Base-by-base conservation (phyloP, 2,329 filamentous ascomycete genomes). In the Phialemoniopsis sp. region DNA sequence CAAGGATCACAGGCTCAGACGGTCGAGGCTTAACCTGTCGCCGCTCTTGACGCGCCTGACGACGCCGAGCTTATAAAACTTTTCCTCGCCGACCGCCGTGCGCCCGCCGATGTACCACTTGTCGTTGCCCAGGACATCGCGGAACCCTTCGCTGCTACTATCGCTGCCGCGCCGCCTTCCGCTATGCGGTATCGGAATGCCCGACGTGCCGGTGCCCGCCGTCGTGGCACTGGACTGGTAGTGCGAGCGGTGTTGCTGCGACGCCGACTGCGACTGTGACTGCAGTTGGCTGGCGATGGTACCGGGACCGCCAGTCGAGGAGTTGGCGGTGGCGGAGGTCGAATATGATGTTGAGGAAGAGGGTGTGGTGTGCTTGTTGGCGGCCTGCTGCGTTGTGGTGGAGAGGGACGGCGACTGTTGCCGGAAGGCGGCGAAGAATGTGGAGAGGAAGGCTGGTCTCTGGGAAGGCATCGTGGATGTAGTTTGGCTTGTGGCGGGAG, bases 101-200 rank as follows among this genome's bases (percentile, higher is more conserved):
- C 84, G 68, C 7, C 86, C 86, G 16, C 86, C 86, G 39, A 90
- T 86, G 54, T 89, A 90, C 83, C 85, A 88, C 63, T 87, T 89
- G 48, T 90, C 86, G 2, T 78, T 76, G 3, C 82, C 84, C 36
- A 80, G 61, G 29, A 81, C 82, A 45, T 89, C 85, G 38, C 84
- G 70, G 58, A 89, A 89, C 2, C 85, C 86, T 53, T 89, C 86
- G 38, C 75, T 82, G 46, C 78, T 85, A 60, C 82, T 87, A 50
- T 89, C 85, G 49, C 83, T 88, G 18, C 85, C 86, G 40, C 86
- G 72, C 40, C 84, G 70, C 13, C 70, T 64, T n/a, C 56, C 59
- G 19, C 38, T 34, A 13, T 29, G 32, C 21, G 60, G 66, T 29
- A 67, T 69, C 29, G 69, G 68, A 14, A 73, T 68, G 38, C 42